phyloP scores from a whole-genome alignment of 768 basidiomycete genomes.

The Suillus clintonianus region DNA sequence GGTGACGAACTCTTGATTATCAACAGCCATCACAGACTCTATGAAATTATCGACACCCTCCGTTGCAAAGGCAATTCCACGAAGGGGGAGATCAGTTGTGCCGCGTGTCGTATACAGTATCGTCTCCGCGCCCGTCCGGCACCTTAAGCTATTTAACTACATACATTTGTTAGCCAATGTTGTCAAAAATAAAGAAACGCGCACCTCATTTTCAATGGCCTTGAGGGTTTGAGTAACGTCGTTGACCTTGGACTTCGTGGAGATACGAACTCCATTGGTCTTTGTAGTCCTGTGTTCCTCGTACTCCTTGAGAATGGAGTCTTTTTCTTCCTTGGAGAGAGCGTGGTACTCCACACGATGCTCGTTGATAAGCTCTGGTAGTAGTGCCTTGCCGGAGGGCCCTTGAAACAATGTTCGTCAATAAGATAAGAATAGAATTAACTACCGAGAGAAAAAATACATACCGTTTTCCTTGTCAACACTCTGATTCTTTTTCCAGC shows the following conservation, averaged over 20 bases:
- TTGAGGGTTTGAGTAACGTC: slow-evolving; percentile 10
- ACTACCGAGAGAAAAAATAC: too few species aligned
- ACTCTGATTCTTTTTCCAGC: slow-evolving; percentile 7
- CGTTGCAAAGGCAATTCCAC: slow-evolving; percentile 3
- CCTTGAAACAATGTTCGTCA: too few species aligned
- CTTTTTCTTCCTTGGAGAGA: background rate
- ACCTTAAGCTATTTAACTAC: slow-evolving; percentile 4
- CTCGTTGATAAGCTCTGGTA: too few species aligned
- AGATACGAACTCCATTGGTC: background rate
- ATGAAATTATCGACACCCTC: background rate
- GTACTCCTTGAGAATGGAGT: background rate
- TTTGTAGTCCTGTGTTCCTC: background rate
- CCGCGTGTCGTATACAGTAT: slow-evolving; percentile 6
- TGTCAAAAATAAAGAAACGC: background rate
- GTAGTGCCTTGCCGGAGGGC: too few species aligned
- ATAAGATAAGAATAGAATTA: too few species aligned
- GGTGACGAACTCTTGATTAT: slow-evolving; percentile 5
- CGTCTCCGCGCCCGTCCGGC: slow-evolving; percentile 4
- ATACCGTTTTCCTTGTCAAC: background rate
- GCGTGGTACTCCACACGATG: background rate
- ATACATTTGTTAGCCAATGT: too few species aligned
- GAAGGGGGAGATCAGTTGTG: slow-evolving; percentile 1
- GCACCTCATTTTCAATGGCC: slow-evolving; percentile 7
- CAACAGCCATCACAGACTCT: too few species aligned
- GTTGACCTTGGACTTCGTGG: slow-evolving; percentile 10